Evolutionary conservation across 805 yeast genomes (phyloP).

Genomic region (Starmerella stellata): DNA sequence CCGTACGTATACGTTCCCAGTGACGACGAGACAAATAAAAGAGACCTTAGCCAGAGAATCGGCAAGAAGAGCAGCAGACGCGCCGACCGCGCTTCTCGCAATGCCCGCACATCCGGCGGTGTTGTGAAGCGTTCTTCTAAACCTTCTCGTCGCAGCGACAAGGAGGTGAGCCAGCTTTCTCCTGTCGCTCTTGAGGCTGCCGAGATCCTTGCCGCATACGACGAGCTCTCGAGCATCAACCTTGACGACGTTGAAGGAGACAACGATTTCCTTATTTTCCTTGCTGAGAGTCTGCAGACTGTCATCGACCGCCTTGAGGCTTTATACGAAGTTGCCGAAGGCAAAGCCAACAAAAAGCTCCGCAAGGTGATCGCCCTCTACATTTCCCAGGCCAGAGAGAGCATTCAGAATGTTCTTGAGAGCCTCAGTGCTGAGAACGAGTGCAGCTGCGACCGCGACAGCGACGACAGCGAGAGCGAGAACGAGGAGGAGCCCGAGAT

Average conservation of each 20-base stretch:
- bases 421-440: neutral
- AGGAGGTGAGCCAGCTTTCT: slow-evolving; percentile 6
- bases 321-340: slow-evolving; percentile 14
- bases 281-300: slow-evolving; percentile 16
- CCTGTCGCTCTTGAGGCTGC: slow-evolving; percentile 17
- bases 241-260: slow-evolving; percentile 18
- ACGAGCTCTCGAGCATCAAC: slow-evolving; percentile 17
- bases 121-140: slow-evolving; percentile 4
- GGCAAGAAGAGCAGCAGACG: slow-evolving; percentile 7
- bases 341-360: slow-evolving; percentile 16
- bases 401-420: slow-evolving; percentile 9
- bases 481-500: slow-evolving; percentile 10
- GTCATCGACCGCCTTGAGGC: slow-evolving; percentile 17
- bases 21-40: slow-evolving; percentile 14
- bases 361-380: slow-evolving; percentile 19
- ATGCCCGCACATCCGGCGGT: slow-evolving; percentile 7
- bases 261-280: slow-evolving; percentile 15
- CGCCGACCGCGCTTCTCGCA: neutral
- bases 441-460: neutral
- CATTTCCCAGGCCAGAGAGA: slow-evolving; percentile 16
- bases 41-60: slow-evolving; percentile 5
- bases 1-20: slow-evolving; percentile 20
- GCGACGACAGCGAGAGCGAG: slow-evolving; percentile 8
- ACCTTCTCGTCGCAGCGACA: slow-evolving; percentile 2
- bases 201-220: slow-evolving; percentile 17